These are phyloP conservation scores for Ceriops tagal DNA, from an alignment of 345 rosid species.

Conservation along the genomic window DNA sequence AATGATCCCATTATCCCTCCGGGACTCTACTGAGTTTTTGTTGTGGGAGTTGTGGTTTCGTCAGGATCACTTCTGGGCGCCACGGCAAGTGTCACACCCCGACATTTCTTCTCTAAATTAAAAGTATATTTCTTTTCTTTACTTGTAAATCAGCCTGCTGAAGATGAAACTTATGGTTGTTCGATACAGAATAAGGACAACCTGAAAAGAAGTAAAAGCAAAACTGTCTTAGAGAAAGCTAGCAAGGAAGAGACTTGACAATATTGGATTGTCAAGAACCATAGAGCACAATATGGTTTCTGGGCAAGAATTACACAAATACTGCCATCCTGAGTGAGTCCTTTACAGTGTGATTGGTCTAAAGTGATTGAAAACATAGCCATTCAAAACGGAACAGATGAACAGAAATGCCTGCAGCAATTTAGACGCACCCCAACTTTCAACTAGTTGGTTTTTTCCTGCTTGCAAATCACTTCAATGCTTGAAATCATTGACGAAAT, in stretches of 20 bases:
- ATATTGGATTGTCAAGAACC: no score
- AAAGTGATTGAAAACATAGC: no score
- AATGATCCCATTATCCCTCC: slow-evolving; percentile 74
- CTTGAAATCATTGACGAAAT: no score
- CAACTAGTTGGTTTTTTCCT: no score
- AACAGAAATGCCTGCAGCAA: no score
- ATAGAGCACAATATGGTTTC: no score
- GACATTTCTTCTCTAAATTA: slow-evolving; percentile 43
- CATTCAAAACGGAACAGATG: no score
- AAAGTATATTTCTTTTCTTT: not conserved
- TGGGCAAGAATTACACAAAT: no score
- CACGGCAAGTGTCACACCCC: slow-evolving; percentile 67
- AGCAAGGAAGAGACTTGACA: not conserved
- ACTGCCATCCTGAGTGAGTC: no score
- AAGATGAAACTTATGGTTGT: not conserved
- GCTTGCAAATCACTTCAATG: no score
- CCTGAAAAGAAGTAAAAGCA: not conserved
- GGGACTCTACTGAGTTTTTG: slow-evolving; percentile 22
- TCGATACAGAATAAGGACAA: not conserved
- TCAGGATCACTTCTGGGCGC: slow-evolving; percentile 41
- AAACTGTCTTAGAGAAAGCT: not conserved
- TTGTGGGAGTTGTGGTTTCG: slow-evolving; percentile 15
- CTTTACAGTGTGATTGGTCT: no score
- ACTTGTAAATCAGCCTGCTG: not conserved
- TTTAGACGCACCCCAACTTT: no score